A percentile compares a stretch with the other conserved stretches of the same genome.
These are phyloP conservation scores for Heteromeles arbutifolia DNA, from an alignment of 306 rosid genomes.

Conservation along the genomic window DNA sequence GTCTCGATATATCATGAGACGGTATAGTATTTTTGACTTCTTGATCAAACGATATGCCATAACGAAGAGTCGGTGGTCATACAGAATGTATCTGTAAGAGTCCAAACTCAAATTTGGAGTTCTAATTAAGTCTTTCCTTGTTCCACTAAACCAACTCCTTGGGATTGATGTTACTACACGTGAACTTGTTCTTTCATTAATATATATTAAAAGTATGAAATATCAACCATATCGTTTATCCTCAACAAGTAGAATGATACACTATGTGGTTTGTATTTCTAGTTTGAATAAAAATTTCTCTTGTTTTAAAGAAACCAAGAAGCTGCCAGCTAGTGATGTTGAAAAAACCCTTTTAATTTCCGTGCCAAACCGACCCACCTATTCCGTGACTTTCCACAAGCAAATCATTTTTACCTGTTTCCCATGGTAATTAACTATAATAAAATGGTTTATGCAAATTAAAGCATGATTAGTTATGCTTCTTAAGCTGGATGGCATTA, in stretches of 20 bases:
- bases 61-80: neutral
- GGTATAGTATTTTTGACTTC: neutral
- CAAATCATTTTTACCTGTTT: neutral
- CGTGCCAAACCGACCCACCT: neutral
- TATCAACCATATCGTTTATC: too few species aligned
- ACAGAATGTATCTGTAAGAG: neutral
- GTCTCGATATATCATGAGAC: neutral
- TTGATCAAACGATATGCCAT: too few species aligned
- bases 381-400: constrained; percentile 1
- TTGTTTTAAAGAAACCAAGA: neutral
- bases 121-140: too few species aligned
- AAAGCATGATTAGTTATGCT: neutral
- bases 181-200: too few species aligned
- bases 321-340: neutral
- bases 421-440: neutral
- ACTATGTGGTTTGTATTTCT: too few species aligned
- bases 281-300: neutral
- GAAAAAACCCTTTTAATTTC: neutral
- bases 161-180: too few species aligned
- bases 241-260: too few species aligned
- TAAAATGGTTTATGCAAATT: neutral
- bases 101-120: too few species aligned
- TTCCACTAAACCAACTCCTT: too few species aligned
- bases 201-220: neutral
- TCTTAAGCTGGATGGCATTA: constrained; percentile 10